Conservation (phyloP, 148 eudicot species). For the Limonium bicolor region DNA sequence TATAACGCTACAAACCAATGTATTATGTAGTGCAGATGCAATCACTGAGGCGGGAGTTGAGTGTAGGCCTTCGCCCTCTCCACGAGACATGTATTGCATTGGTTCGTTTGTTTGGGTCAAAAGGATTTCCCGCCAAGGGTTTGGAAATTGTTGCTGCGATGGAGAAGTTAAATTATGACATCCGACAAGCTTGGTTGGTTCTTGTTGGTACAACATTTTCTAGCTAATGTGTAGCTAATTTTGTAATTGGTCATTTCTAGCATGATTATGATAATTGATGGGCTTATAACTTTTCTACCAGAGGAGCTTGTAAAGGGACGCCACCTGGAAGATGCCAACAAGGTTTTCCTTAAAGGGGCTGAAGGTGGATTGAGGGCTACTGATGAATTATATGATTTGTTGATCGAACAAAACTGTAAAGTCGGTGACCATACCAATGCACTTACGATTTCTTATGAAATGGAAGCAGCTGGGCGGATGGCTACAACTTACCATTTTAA, state of each 20-base stretch:
- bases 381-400: conserved; percentile 73
- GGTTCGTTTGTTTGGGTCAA: conserved; percentile 75
- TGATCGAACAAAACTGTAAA: conserved; percentile 87
- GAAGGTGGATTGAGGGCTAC: conserved; percentile 84
- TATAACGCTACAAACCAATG: too few relatives aligned
- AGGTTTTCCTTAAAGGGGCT: conserved; percentile 86
- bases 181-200: conserved; percentile 91
- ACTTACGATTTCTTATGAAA: conserved; percentile 81
- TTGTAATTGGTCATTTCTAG: conserved; percentile 5
- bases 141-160: conserved; percentile 89
- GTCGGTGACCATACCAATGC: conserved; percentile 94
- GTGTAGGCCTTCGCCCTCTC: conserved; percentile 88
- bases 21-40: conserved; percentile 89
- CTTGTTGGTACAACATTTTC: conserved; percentile 63
- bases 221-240: conserved; percentile 1
- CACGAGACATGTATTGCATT: conserved; percentile 83
- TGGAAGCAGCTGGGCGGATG: conserved; percentile 97
- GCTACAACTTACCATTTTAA: conserved; percentile 95
- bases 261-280: conserved; percentile 4
- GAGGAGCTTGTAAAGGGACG: conserved; percentile 70
- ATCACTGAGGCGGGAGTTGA: conserved; percentile 68
- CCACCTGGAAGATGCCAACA: conserved; percentile 81
- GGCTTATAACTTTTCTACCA: conserved; percentile 15
- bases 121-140: conserved; percentile 72
- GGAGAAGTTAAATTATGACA: conserved; percentile 84